Base-by-base conservation (phyloP, 179 eudicot genomes). In the Vitellaria paradoxa region DNA sequence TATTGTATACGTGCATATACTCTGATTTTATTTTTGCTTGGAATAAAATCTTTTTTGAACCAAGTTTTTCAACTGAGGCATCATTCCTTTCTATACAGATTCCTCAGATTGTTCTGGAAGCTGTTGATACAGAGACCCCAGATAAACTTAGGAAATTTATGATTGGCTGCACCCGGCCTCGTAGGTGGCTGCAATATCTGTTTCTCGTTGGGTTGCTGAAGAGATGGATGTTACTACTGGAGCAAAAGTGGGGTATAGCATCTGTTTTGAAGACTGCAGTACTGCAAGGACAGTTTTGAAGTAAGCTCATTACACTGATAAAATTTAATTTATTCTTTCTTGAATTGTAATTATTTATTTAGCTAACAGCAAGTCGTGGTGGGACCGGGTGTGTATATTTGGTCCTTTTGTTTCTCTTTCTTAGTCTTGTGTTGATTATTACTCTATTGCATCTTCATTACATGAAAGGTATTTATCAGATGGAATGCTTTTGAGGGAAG, bases 151-250 rank as follows among this genome's bases (percentile, higher is more conserved):
- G 70, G 80, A 96, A 96, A 82, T 93, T 74, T 88, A 82, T 93
- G 91, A 81, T 96, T 75, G 99, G 82, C 17, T 96, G 99, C 84
- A 96, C 99, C 9, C 99, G 93, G 81, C 99, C 99, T 20, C 91
- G 98, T 64, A 90, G 84, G 99, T 96, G 82, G 99, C 99, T 60
- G 99, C 99, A 55, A 96, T 96, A 98, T 96, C 99, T 30, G 99
- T 96, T 46, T 93, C 99, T 53, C 92, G 99, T 13, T 87, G 99
- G 78, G 99, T 96, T 81, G 88, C 99, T 55, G 99, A 96, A 81
- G 99, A 96, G 83, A 96, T 96, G 98, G 99, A 96, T 82, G 99
- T 96, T 6, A 87, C 92, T 9, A 88, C 93, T 70, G 99, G 99
- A 70, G 98, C 91, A 79, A 98, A 96, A 90, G 99, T 96, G 66